Evolutionary conservation across 1,139 yeast genomes (phyloP), one percentile per base, ranked within the genome.

Genomic region (Candida gigantensis): DNA sequence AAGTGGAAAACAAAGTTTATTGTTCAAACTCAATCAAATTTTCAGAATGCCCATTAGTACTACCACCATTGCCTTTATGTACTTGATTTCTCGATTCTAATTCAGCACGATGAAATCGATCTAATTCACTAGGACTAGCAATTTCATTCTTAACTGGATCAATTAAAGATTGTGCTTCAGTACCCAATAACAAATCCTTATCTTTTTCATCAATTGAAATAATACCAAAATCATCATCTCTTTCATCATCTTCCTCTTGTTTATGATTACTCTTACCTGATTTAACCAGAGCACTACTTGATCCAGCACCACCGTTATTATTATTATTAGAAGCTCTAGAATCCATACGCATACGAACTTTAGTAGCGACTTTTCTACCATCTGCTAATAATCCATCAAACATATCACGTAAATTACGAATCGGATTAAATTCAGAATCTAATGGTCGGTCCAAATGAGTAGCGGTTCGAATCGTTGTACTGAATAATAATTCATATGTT

Each of bases 381-480:
- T 92, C 97, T 1, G 95, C 95, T 46, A 92, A 73, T 41, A 92
- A 72, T 7, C 95, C 94, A 59, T 88, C 96, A 65, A 92, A 86
- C 78, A 92, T 84, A 39, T 86, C 92, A 41, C 96, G 73, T 42
- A 92, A 63, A 32, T 86, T 85, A 34, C 84, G 72, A 35, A 77
- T 76, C 19, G 60, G 50, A 36, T 72, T 70, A 32, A 74, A 58
- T 35, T 70, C 53, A 36, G 72, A 50, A 32, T 68, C 74, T 19
- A 75, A 62, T 5, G 76, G 74, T 46, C 79, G 77, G 27, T 80
- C 77, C 27, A 89, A 68, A 50, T 84, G 88, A 34, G 89, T 74
- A 0, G 95, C 77, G 6, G 69, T 59, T 36, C 83, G 74, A 31
- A 84, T 69, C 1, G 90, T 84, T 18, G 70, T 65, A 24, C 87